Evolutionary conservation across 106 monocot genomes (phyloP).

Genomic region (Acorus calamus): DNA sequence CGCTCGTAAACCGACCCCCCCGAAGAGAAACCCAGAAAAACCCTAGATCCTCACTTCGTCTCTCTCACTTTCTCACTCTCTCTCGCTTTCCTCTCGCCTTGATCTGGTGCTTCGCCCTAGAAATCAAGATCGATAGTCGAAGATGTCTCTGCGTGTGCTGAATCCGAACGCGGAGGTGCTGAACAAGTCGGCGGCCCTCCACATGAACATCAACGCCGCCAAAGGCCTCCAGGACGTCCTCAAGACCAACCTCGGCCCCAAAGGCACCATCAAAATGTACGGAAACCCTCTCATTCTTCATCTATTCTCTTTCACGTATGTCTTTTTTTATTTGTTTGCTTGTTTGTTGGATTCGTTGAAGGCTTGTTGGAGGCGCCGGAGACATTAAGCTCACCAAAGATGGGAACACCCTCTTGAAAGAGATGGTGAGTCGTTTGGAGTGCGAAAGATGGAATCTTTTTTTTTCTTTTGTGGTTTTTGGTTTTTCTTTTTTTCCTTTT

Average conservation of each 20-base stretch:
- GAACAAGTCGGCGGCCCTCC: slow-evolving; percentile 88
- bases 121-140: not conserved
- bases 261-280: slow-evolving; percentile 93
- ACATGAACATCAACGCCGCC: slow-evolving; percentile 98
- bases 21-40: no score
- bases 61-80: no score
- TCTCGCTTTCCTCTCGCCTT: no score
- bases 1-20: no score
- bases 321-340: not conserved
- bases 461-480: not conserved
- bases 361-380: slow-evolving; percentile 88
- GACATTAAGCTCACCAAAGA: slow-evolving; percentile 94
- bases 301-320: not conserved
- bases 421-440: slow-evolving; percentile 46
- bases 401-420: slow-evolving; percentile 90
- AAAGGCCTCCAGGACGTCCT: slow-evolving; percentile 91
- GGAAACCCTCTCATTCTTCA: not conserved
- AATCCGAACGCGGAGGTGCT: slow-evolving; percentile 95
- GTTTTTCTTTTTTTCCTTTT: not conserved
- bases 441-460: not conserved
- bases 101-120: no score
- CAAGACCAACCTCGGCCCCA: slow-evolving; percentile 93
- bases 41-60: no score
- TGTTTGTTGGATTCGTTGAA: slow-evolving; percentile 2
- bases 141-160: slow-evolving; percentile 77